Conservation (phyloP, 139 green algal species). For the Haematococcus lacustris region DNA sequence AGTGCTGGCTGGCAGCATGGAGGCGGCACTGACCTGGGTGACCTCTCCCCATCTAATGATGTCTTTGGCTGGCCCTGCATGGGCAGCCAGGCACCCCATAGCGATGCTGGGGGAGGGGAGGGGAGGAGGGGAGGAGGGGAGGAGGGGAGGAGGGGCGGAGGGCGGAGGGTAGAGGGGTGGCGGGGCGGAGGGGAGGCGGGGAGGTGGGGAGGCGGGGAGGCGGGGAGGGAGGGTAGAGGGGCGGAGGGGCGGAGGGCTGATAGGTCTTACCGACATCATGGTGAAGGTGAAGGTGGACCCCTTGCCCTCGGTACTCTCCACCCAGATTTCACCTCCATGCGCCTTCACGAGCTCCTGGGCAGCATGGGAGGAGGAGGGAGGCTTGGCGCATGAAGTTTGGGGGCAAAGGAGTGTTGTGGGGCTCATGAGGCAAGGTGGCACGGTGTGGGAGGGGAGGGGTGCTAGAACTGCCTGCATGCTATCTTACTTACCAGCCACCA, state of each 20-base stretch:
- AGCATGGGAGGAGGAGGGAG: too few relatives aligned
- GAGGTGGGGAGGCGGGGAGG: neutral
- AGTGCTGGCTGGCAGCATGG: too few relatives aligned
- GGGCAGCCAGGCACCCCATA: neutral
- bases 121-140: too few relatives aligned
- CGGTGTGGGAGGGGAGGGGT: too few relatives aligned
- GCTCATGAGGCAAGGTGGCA: constrained; percentile 1
- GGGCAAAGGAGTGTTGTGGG: neutral
- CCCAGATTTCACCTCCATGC: constrained; percentile 37
- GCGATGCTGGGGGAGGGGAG: neutral
- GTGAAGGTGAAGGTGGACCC: constrained; percentile 38
- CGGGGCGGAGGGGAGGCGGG: neutral
- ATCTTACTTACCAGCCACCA: too few relatives aligned
- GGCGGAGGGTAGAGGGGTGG: neutral
- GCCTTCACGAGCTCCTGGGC: constrained; percentile 43
- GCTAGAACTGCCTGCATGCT: too few relatives aligned
- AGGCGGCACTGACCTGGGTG: too few relatives aligned
- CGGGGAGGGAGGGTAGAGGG: neutral
- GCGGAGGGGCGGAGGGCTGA: neutral
- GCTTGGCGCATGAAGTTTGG: too few relatives aligned
- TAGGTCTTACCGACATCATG: constrained; percentile 7
- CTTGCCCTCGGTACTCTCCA: constrained; percentile 23
- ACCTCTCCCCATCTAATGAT: too few relatives aligned
- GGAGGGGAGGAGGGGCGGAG: too few relatives aligned
- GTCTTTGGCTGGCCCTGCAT: too few relatives aligned